Conservation (phyloP, 805 yeast species). For the Suhomyces sp. region DNA sequence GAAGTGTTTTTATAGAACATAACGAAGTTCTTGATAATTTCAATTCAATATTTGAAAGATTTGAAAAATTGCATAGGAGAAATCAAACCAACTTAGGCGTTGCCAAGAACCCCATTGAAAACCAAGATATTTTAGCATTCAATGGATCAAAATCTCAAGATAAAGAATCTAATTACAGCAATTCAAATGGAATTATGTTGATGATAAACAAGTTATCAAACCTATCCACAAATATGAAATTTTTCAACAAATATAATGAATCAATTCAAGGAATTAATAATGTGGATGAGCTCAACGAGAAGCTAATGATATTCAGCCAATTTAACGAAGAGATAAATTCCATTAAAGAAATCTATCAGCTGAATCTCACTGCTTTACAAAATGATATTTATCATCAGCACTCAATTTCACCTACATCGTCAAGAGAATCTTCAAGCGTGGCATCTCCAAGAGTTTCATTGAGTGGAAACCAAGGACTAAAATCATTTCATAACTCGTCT, state of each 20-base stretch:
- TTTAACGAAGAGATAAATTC: constrained; percentile 31
- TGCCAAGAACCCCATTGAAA: constrained; percentile 6
- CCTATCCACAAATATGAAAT: constrained; percentile 35
- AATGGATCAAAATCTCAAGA: not conserved
- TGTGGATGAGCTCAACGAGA: constrained; percentile 36
- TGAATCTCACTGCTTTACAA: constrained; percentile 27
- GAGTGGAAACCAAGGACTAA: constrained; percentile 18
- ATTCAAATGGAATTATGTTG: constrained; percentile 16
- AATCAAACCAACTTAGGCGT: constrained; percentile 1
- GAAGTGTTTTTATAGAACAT: constrained; percentile 22
- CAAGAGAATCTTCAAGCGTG: constrained; percentile 7
- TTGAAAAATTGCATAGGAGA: constrained; percentile 12
- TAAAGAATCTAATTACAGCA: constrained; percentile 1
- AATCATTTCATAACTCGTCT: constrained; percentile 35
- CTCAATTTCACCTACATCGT: constrained; percentile 10
- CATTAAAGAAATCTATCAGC: constrained; percentile 31
- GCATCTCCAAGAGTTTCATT: constrained; percentile 9
- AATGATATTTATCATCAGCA: constrained; percentile 14
- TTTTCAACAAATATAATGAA: constrained; percentile 37
- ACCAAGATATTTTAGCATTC: constrained; percentile 18
- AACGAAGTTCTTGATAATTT: constrained; percentile 23
- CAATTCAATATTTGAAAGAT: constrained; percentile 26
- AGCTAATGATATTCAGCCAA: constrained; percentile 35
- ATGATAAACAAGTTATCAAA: constrained; percentile 32
- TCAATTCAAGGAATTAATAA: constrained; percentile 25